phyloP scores from a whole-genome alignment of 2,329 filamentous ascomycete species.

The Stagonosporopsis tanaceti region DNA sequence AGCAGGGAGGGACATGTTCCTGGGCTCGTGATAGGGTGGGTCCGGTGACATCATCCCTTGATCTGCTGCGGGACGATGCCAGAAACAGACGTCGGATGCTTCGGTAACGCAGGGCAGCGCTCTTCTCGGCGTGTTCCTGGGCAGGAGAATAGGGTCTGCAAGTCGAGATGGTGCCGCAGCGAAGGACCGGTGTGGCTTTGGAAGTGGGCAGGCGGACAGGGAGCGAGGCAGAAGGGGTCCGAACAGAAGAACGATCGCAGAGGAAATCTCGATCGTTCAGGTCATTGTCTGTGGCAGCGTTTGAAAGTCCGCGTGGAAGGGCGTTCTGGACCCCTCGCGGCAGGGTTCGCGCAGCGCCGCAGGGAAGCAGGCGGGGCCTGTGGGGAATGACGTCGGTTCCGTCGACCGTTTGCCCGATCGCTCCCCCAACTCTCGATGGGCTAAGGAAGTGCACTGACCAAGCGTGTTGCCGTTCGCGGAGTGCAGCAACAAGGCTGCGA shows the following conservation, averaged over 20 bases:
- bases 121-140: constrained; percentile 20
- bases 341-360: constrained; percentile 29
- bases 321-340: constrained; percentile 17
- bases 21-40: constrained; percentile 6
- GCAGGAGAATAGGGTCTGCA: constrained; percentile 1
- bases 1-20: constrained; percentile 3
- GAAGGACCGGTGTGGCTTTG: constrained; percentile 13
- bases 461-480: constrained; percentile 15
- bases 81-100: constrained; percentile 7
- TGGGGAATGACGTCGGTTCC: constrained; percentile 27
- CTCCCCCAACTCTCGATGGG: constrained; percentile 28
- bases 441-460: constrained; percentile 6
- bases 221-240: constrained; percentile 9
- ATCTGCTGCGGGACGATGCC: constrained; percentile 1
- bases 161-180: constrained; percentile 10
- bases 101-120: constrained; percentile 8
- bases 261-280: constrained; percentile 25
- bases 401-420: constrained; percentile 23
- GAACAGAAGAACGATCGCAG: constrained; percentile 20
- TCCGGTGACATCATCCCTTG: constrained; percentile 10
- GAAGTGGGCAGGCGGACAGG: constrained; percentile 3
- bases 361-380: background rate
- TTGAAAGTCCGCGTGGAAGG: constrained; percentile 24
- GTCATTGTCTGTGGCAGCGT: constrained; percentile 22
- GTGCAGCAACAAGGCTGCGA: constrained; percentile 20